Evolutionary conservation across 257 asterid genomes (phyloP).

Genomic region (Euphrasia confusa): DNA sequence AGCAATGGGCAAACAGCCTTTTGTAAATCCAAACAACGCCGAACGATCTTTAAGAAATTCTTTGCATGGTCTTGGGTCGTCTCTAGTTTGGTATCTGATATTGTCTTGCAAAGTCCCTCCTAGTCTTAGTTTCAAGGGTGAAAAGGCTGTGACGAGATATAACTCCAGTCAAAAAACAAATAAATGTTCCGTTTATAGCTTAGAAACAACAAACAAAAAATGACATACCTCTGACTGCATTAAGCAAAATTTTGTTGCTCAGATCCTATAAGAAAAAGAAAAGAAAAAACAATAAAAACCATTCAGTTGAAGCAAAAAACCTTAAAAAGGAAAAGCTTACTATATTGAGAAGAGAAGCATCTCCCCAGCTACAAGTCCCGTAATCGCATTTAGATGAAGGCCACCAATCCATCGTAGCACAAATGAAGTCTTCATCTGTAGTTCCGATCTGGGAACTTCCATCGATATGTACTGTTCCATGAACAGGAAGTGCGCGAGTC

Average conservation of each 20-base stretch:
- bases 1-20: slow-evolving; percentile 72
- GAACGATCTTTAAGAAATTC: slow-evolving; percentile 35
- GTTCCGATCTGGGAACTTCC: slow-evolving; percentile 46
- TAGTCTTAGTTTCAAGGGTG: slow-evolving; percentile 73
- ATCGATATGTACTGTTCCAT: slow-evolving; percentile 43
- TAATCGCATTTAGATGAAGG: slow-evolving; percentile 44
- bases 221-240: slow-evolving; percentile 62
- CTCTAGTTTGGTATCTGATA: slow-evolving; percentile 49
- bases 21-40: slow-evolving; percentile 56
- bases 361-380: slow-evolving; percentile 61
- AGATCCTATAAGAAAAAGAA: slow-evolving; percentile 85
- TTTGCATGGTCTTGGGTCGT: slow-evolving; percentile 39
- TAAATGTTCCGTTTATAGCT: neutral
- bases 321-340: neutral
- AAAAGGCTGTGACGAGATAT: slow-evolving; percentile 53
- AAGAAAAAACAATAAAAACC: slow-evolving; percentile 7
- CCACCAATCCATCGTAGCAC: slow-evolving; percentile 33
- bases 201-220: neutral
- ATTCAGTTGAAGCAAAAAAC: slow-evolving; percentile 21
- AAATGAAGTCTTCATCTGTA: slow-evolving; percentile 49
- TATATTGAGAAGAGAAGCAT: slow-evolving; percentile 61
- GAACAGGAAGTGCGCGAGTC: slow-evolving; percentile 2
- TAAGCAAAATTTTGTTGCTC: slow-evolving; percentile 50
- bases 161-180: slow-evolving; percentile 7
- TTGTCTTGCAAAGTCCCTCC: slow-evolving; percentile 92